Conservation (phyloP, 2,329 filamentous ascomycete genomes). For the Aspergillus thermomutatus region DNA sequence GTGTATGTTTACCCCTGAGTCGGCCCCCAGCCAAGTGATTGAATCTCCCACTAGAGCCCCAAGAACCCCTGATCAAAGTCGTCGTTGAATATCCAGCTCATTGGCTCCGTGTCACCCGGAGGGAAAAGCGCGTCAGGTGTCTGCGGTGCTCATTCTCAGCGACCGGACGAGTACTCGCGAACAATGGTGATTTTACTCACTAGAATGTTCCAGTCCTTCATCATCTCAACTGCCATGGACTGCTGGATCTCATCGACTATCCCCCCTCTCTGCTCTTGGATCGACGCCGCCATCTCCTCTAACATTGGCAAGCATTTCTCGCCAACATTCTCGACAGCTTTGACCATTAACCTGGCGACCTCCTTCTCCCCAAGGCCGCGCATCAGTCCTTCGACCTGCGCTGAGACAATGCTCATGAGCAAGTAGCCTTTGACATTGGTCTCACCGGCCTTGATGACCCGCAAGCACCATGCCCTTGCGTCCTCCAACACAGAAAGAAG, state of each 20-base stretch:
- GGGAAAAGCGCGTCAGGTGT: constrained; percentile 29
- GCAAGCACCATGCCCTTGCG: constrained; percentile 39
- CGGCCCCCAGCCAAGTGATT: too few species aligned
- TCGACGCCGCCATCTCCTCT: constrained; percentile 17
- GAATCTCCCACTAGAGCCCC: neutral
- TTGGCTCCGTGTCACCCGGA: constrained; percentile 15
- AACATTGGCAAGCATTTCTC: constrained; percentile 24
- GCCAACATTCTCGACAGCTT: constrained; percentile 35
- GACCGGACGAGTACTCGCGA: neutral
- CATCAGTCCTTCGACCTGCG: constrained; percentile 44
- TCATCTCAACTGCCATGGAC: constrained; percentile 20
- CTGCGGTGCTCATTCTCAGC: constrained; percentile 18
- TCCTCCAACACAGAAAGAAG: constrained; percentile 38
- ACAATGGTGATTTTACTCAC: constrained; percentile 26
- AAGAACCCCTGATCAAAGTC: neutral
- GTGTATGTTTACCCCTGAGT: neutral
- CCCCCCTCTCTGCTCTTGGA: constrained; percentile 4
- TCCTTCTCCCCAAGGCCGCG: constrained; percentile 35
- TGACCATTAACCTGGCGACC: constrained; percentile 32
- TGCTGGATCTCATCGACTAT: constrained; percentile 15
- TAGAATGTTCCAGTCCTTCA: constrained; percentile 44
- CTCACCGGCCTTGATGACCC: constrained; percentile 48
- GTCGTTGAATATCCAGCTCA: constrained; percentile 14
- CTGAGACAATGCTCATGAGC: constrained; percentile 37
- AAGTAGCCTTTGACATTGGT: constrained; percentile 56